Base-by-base conservation (phyloP, 345 rosid genomes). In the Passiflora organensis region DNA sequence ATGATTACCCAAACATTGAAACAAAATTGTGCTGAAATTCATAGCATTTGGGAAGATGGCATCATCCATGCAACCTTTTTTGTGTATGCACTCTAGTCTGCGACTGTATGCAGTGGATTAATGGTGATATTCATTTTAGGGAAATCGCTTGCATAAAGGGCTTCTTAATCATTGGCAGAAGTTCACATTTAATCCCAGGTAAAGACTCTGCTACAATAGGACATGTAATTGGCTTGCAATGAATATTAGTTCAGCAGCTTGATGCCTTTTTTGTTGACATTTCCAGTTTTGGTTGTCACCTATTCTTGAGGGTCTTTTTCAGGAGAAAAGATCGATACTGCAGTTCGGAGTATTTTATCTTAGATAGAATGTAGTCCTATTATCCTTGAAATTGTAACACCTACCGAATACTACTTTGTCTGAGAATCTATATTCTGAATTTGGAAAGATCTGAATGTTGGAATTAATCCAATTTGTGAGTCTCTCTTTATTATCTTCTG, bases 121-220 rank as follows among this genome's bases (percentile, higher is more conserved):
- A 16, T 1, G 9, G 15, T 8, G 43, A 14, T 48, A 10, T 28
- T 25, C 21, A 44, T 74, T 72, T 20, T 61, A 89, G 97, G 96
- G 99, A 67, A 86, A 81, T 34, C 81, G 87, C 72, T 72, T 89
- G 57, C 81, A 87, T 64, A 87, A 85, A 73, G 89, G 84, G 67
- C 81, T 94, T 61, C 73, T 89, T 72, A 89, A 70, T 72, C 97
- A 89, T 74, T 85, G 97, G 97, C 91, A 89, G 78, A 93, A 85
- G 75, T 89, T 89, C 78, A 85, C 91, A 24, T 84, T 89, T 79
- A 93, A 89, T 77, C 96, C 96, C 60, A 93, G 99, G 97, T 86
- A 74, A 76, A 28, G 34, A 28, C 34, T 55, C 62, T 10, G 43
- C 21, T 64, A 73, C 45, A 46, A 50, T 32, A 43, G 5, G 49